Evolutionary conservation across 345 rosid species (phyloP).

Genomic region (Sisymbrium altissimum): DNA sequence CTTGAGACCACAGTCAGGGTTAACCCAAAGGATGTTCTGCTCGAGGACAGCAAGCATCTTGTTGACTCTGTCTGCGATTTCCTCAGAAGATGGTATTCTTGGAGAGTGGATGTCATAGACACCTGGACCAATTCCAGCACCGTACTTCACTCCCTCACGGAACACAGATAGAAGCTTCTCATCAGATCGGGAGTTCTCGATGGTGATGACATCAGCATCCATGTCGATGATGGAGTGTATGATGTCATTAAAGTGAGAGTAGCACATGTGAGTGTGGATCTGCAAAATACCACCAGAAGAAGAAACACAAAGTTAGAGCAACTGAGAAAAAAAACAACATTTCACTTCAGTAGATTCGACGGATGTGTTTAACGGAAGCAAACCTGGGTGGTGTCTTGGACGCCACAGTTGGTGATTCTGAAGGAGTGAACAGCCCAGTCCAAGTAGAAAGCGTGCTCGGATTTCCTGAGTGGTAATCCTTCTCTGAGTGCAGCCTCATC

Average conservation of each 20-base stretch:
- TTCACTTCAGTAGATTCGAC: not conserved
- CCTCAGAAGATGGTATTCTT: conserved; percentile 90
- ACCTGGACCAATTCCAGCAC: conserved; percentile 98
- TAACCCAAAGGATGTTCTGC: conserved; percentile 94
- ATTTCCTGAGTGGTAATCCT: conserved; percentile 93
- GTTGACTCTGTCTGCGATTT: conserved; percentile 93
- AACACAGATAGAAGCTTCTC: conserved; percentile 97
- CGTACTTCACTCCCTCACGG: conserved; percentile 98
- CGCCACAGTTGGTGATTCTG: conserved; percentile 93
- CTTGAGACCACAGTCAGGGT: conserved; percentile 99
- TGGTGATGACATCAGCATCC: conserved; percentile 99
- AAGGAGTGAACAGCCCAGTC: conserved; percentile 99
- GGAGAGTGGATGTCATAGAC: conserved; percentile 99
- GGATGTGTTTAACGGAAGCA: not conserved
- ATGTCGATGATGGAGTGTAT: conserved; percentile 98
- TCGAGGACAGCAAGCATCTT: conserved; percentile 98
- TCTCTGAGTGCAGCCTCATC: conserved; percentile 99
- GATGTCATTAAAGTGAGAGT: conserved; percentile 97
- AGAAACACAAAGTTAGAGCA: not conserved
- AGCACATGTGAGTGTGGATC: conserved; percentile 99
- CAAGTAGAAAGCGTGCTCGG: conserved; percentile 96
- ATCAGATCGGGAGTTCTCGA: conserved; percentile 98
- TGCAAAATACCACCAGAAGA: conserved; percentile 22
- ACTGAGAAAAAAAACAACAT: not conserved
- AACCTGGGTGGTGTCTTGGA: conserved; percentile 92